Evolutionary conservation across 2,329 filamentous ascomycete species (phyloP), one percentile per base, ranked within the genome.

Genomic region (Didymella pomorum): DNA sequence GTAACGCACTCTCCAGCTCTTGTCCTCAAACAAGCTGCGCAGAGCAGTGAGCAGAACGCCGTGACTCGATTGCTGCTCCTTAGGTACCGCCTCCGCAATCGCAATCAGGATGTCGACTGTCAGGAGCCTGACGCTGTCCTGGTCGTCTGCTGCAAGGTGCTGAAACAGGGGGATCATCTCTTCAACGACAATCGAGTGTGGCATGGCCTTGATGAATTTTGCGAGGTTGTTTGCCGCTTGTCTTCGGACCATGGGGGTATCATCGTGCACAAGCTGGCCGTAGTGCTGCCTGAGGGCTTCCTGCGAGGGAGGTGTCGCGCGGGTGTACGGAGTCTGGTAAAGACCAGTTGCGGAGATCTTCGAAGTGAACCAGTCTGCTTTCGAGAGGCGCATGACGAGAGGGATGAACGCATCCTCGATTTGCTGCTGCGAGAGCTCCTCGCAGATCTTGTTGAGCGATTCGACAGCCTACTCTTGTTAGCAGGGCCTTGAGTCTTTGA

Each of bases 121-220:
- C 76, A 99, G 84, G 71, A 99, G 84, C 65, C 95, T 89, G 64
- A 99, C 95, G 73, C 94, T 98, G 79, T 99, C 95, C 81, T 99
- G 95, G 77, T 99, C 95, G 76, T 99, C 95, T 72, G 91, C 88
- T 51, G 94, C 93, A 64, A 99, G 88, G 79, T 97, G 94, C 80
- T 98, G 93, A 82, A 99, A 99, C 68, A 98, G 86, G 75, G 94
- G 92, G 82, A 99, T 97, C 92, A 99, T 98, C 82, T 99, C 95
- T 56, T 97, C 92, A 72, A 99, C 92, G 70, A 98, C 92, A 70
- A 97, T 88, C 57, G 90, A 85, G 45, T 93, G 88, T 43, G 92
- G 88, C 92, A 98, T 97, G 79, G 95, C 92, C 83, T 96, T 97
- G 74, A 98, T 91, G 75, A 99, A 99, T 78, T 96, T 97, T 72